Evolutionary conservation across 2,329 filamentous ascomycete species (phyloP), one percentile per base, ranked within the genome.

Genomic region (Diaporthe citriasiana): DNA sequence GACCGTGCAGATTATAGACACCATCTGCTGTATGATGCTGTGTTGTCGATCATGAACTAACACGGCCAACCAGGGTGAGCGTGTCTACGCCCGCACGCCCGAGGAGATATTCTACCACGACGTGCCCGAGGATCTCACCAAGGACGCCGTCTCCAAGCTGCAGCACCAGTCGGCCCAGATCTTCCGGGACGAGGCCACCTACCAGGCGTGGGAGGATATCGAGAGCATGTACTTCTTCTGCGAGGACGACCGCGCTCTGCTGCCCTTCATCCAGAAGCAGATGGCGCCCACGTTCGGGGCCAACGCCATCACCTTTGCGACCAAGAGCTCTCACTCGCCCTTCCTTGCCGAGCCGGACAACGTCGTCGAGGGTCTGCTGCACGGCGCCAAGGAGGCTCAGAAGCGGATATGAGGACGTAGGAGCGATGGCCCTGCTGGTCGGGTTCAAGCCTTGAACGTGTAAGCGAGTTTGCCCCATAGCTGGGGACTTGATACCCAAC

Each of bases 201-300:
- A 78, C 72, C 76, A 77, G 74, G 76, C 77, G 22, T 78, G 76
- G 76, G 73, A 77, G 70, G 76, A 78, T 10, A 73, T 76, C 7
- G 75, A 77, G 27, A 75, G 75, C 68, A 75, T 75, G 75, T 78
- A 76, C 63, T 55, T 76, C 53, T 75, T 76, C 70, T 76, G 75
- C 59, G 75, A 77, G 19, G 75, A 77, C 30, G 77, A 78, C 71
- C 66, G 72, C 38, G 77, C 77, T 5, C 70, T 78, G 50, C 65
- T 73, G 25, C 65, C 71, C 13, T 15, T 15, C 5, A 57, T 74
- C 25, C 77, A 78, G 70, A 59, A 75, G 70, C 57, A 66, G 47
- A 68, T 77, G 50, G 71, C 70, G 25, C 42, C 60, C n/a, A 40
- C 51, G 59, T 71, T 78, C 40, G 70, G 72, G 33, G 53, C 56